A percentile compares a stretch with the other conserved stretches of the same genome.
phyloP scores from a whole-genome alignment of 176 grass and related monocot genomes.

The Avena eriantha region DNA sequence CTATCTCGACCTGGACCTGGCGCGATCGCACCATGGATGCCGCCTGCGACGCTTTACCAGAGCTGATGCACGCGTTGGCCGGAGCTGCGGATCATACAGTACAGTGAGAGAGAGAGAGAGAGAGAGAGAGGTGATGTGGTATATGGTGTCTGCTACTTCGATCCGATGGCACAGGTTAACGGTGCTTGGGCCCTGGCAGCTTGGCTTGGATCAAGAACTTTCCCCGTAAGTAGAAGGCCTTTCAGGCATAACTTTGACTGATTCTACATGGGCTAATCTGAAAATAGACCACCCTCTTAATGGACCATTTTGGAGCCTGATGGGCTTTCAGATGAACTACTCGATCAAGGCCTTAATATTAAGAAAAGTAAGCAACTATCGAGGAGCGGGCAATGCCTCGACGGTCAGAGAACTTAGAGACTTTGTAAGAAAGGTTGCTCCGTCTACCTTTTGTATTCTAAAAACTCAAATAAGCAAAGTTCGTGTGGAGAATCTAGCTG shows the following conservation, averaged over 20 bases:
- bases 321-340: background rate
- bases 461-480: too few relatives aligned
- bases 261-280: background rate
- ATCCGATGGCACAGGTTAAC: too few relatives aligned
- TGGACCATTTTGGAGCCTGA: background rate
- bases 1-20: background rate
- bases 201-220: background rate
- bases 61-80: background rate
- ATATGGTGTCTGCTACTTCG: too few relatives aligned
- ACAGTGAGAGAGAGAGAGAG: too few relatives aligned
- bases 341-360: too few relatives aligned
- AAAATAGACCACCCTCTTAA: background rate
- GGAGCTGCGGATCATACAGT: too few relatives aligned
- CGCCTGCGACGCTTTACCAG: background rate
- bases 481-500: too few relatives aligned
- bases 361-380: too few relatives aligned
- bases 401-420: too few relatives aligned
- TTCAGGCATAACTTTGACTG: background rate
- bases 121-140: background rate
- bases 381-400: too few relatives aligned
- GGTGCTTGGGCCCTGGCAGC: background rate
- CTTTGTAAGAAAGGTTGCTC: too few relatives aligned
- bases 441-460: too few relatives aligned
- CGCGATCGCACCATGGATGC: constrained; percentile 1
- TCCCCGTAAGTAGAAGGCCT: background rate